Base-by-base conservation (phyloP, 2,329 filamentous ascomycete genomes). In the Epichloe sylvatica region DNA sequence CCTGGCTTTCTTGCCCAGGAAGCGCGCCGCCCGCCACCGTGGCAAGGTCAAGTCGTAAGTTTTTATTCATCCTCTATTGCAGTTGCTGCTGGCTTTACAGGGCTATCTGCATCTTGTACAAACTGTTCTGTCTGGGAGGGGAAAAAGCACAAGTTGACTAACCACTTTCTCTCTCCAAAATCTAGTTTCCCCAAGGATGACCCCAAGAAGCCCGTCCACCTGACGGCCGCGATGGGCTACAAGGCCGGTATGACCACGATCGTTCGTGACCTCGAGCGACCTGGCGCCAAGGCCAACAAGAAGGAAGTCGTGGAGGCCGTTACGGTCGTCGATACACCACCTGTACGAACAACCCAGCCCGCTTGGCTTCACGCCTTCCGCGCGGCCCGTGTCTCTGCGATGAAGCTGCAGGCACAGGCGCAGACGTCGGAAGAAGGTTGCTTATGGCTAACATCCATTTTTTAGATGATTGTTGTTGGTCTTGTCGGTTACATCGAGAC, bases 201-300 rank as follows among this genome's bases (percentile, higher is more conserved):
- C 81, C 78, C 89, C 69, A 97, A 97, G 86, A 94, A 97, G 84
- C 87, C 90, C 67, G 88, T 96, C 73, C 92, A 98, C 81, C 83
- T 98, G 67, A 98, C 92, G 59, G 92, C 92, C 68, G 76, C 88
- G 68, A 90, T 97, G 84, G 92, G 92, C 72, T 98, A 98, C 84
- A 98, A 98, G 88, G 92, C 92, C 71, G 92, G 92, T 73, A 98
- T 98, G 92, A 96, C 89, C 73, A 98, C 92, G 67, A 92, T 97
- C 74, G 92, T 98, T 72, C 91, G 92, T 76, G 91, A 96, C 75
- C 82, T 97, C 73, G 92, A 98, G 83, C 86, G 92, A 75, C 92
- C 92, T 61, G 92, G 92, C 74, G 92, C 92, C 67, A 98, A 98
- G 84, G 82, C 92, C 75, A 89, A 98, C 87, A 97, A 97, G 88